Evolutionary conservation across 129 eudicot genomes (phyloP).

Genomic region (Mikania micrantha): DNA sequence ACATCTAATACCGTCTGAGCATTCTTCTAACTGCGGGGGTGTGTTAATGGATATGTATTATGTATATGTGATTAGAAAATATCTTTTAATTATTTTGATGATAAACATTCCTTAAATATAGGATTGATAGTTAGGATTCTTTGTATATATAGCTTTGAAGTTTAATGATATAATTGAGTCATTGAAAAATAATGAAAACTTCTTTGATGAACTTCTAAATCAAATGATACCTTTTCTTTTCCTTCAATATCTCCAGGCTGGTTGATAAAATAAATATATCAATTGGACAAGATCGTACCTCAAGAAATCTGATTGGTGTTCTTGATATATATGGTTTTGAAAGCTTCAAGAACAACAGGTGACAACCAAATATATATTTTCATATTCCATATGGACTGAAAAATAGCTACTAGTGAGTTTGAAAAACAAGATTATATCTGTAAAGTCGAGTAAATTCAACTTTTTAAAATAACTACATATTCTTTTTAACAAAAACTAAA

Average conservation of each 20-base stretch:
- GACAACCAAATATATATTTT: conserved; percentile 7
- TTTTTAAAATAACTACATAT: not conserved
- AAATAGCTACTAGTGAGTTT: conserved; percentile 16
- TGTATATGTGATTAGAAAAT: too few species aligned
- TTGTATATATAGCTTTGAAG: too few species aligned
- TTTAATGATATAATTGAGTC: too few species aligned
- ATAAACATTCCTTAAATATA: too few species aligned
- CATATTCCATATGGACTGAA: not conserved
- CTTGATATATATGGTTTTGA: conserved; percentile 99
- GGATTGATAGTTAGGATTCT: too few species aligned
- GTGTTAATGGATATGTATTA: too few species aligned
- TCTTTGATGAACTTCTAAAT: not conserved
- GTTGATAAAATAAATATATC: conserved; percentile 88
- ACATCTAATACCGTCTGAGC: too few species aligned
- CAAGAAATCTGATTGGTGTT: conserved; percentile 82
- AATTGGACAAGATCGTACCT: conserved; percentile 85
- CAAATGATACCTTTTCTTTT: not conserved
- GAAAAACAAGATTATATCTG: conserved; percentile 11
- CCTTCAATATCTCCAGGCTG: conserved; percentile 49
- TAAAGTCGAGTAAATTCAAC: conserved; percentile 7
- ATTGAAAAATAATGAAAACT: too few species aligned
- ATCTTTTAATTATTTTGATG: too few species aligned
- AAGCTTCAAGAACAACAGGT: conserved; percentile 97
- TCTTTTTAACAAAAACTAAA: not conserved
- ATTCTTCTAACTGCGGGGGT: too few species aligned